Evolutionary conservation across 176 grass and related monocot genomes (phyloP), one percentile per base, ranked within the genome.

Genomic region (Eragrostis curvula): DNA sequence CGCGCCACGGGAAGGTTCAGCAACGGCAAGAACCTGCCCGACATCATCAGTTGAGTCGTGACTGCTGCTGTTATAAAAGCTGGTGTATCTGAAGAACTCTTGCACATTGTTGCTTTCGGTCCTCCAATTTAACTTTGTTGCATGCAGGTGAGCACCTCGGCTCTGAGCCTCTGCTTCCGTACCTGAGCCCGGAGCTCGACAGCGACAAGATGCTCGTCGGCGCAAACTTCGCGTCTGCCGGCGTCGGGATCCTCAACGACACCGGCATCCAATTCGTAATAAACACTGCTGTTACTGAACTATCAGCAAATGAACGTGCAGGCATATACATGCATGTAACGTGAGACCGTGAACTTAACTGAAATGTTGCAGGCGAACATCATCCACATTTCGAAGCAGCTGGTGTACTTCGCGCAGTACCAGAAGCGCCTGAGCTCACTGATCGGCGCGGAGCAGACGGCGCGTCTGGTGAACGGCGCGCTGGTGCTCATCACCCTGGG

Each of bases 161-260:
- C 7, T 39, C 92, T 0, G 96, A 95, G 71, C 67, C 84, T 1
- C 17, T 86, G 32, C 23, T 98, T 57, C 92, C 96, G 60, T 98
- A 95, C 84, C 82, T 98, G 52, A 98, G 92, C 77, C 96, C 92
- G 0, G 50, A 93, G 28, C 87, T 98, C 12, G 88, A 90, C 50
- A 93, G 96, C 52, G 21, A 91, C 1, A 98, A 90, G 88, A 50
- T 98, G 59, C 93, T 98, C 23, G 62, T 93, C 59, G 96, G 96
- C 39, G 96, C 96, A 9, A 98, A 98, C 88, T 98, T 98, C 64
- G 96, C 96, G 23, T 98, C 96, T 8, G 96, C 96, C 28, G 96
- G 96, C 50, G 87, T 98, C 43, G 96, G 96, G 18, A 91, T 98
- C 88, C 88, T 98, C 1, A 98, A 98, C 57, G 96, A 98, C 79